These are phyloP conservation scores for Darksidea phi DNA, from an alignment of 495 filamentous ascomycete species.

Conservation along the genomic window DNA sequence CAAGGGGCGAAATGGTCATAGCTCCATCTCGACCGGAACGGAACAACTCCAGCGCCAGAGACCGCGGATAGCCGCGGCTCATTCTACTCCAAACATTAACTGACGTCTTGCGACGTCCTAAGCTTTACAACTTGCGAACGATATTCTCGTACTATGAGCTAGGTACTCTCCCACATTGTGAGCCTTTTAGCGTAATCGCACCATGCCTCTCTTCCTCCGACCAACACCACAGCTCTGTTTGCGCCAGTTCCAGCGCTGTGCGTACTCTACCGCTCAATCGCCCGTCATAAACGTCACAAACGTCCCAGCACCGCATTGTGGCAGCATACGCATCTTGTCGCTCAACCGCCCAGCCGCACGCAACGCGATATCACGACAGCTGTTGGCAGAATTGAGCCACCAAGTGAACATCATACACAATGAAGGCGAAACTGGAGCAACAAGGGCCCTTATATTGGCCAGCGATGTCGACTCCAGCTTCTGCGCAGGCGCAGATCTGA, in stretches of 20 bases:
- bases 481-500: constrained; percentile 92
- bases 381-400: constrained; percentile 67
- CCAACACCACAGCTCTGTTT: background rate
- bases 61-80: background rate
- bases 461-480: constrained; percentile 78
- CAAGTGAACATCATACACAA: constrained; percentile 66
- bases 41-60: background rate
- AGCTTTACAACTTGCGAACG: too few relatives aligned
- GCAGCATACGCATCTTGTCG: constrained; percentile 82
- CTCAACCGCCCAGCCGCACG: constrained; percentile 80
- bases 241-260: constrained; percentile 21
- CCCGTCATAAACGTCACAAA: constrained; percentile 64
- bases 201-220: constrained; percentile 1
- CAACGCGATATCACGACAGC: constrained; percentile 81
- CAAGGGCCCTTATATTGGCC: constrained; percentile 74
- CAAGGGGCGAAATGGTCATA: too few relatives aligned
- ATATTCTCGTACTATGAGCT: too few relatives aligned
- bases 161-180: too few relatives aligned
- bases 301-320: constrained; percentile 74
- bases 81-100: background rate
- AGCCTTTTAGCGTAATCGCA: too few relatives aligned
- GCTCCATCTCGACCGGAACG: too few relatives aligned
- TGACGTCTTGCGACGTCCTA: too few relatives aligned
- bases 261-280: constrained; percentile 36
- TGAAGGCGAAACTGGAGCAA: constrained; percentile 64